These are phyloP conservation scores for Pseudopithomyces maydicus DNA, from an alignment of 2,329 filamentous ascomycete genomes.

Conservation along the genomic window DNA sequence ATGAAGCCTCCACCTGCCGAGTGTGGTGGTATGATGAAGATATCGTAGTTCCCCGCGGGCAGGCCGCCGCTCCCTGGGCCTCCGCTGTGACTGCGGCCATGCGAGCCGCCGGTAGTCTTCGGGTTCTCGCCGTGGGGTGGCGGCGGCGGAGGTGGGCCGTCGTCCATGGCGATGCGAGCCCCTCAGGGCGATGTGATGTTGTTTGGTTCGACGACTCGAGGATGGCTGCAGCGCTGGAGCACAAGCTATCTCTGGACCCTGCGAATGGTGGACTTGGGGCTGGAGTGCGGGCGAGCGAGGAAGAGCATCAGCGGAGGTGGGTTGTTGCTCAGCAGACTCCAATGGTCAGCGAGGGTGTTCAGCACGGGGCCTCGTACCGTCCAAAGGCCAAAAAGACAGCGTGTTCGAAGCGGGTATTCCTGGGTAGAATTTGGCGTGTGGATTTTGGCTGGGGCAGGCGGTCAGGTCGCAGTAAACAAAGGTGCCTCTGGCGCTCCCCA, in stretches of 20 bases:
- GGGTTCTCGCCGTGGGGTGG: constrained; percentile 84
- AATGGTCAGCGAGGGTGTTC: not conserved
- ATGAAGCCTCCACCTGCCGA: constrained; percentile 87
- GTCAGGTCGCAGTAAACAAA: constrained; percentile 9
- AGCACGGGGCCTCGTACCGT: constrained; percentile 5
- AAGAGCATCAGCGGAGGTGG: constrained; percentile 33
- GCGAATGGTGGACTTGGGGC: constrained; percentile 1
- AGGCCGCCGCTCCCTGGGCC: constrained; percentile 60
- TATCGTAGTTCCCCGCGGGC: constrained; percentile 91
- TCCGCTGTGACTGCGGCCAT: constrained; percentile 20
- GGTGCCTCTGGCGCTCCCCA: constrained; percentile 4
- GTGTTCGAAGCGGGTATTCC: constrained; percentile 1
- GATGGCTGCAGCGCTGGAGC: constrained; percentile 12
- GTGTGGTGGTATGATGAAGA: constrained; percentile 94
- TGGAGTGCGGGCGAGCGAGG: constrained; percentile 18
- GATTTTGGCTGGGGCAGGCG: not conserved
- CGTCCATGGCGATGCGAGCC: constrained; percentile 41
- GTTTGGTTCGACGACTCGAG: constrained; percentile 14
- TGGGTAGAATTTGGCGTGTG: constrained; percentile 5
- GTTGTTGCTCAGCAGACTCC: constrained; percentile 4
- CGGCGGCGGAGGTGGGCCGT: constrained; percentile 74
- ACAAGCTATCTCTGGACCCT: constrained; percentile 12
- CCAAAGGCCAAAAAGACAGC: not conserved
- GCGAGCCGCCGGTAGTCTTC: constrained; percentile 55
- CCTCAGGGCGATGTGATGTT: constrained; percentile 26